These are phyloP conservation scores for Xylaria nigripes DNA, from an alignment of 495 filamentous ascomycete species.

Conservation along the genomic window DNA sequence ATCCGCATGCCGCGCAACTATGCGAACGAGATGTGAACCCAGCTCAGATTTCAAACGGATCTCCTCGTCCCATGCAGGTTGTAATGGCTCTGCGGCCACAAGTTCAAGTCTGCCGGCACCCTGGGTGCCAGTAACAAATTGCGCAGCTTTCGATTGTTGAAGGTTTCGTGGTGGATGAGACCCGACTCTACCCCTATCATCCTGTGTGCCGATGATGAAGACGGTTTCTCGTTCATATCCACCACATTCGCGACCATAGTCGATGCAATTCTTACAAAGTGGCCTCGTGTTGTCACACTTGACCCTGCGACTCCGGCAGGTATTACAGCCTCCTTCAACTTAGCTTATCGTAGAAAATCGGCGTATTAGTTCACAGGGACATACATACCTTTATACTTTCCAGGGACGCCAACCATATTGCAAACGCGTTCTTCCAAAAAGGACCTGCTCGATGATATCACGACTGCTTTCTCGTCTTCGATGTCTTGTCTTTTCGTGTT, in stretches of 20 bases:
- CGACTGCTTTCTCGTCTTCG: not conserved
- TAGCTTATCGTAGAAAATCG: not conserved
- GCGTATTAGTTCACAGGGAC: not conserved
- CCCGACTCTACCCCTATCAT: constrained; percentile 38
- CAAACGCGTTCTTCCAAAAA: not conserved
- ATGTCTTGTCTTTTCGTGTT: not conserved
- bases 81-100: constrained; percentile 25
- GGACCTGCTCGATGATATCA: not conserved
- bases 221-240: constrained; percentile 52
- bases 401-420: constrained; percentile 38
- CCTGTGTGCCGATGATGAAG: constrained; percentile 40
- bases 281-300: constrained; percentile 56
- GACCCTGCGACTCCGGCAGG: constrained; percentile 35
- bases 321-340: constrained; percentile 29
- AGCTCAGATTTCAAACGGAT: constrained; percentile 22
- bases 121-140: constrained; percentile 11
- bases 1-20: constrained; percentile 32
- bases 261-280: constrained; percentile 54
- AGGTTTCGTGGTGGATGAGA: constrained; percentile 37
- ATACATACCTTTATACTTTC: constrained; percentile 35
- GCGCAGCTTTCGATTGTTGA: constrained; percentile 24
- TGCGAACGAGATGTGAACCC: constrained; percentile 25
- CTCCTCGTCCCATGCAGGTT: constrained; percentile 37
- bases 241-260: constrained; percentile 54
- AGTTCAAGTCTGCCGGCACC: constrained; percentile 17